Base-by-base conservation (phyloP, 2,329 filamentous ascomycete species). In the Aureobasidium sp. region DNA sequence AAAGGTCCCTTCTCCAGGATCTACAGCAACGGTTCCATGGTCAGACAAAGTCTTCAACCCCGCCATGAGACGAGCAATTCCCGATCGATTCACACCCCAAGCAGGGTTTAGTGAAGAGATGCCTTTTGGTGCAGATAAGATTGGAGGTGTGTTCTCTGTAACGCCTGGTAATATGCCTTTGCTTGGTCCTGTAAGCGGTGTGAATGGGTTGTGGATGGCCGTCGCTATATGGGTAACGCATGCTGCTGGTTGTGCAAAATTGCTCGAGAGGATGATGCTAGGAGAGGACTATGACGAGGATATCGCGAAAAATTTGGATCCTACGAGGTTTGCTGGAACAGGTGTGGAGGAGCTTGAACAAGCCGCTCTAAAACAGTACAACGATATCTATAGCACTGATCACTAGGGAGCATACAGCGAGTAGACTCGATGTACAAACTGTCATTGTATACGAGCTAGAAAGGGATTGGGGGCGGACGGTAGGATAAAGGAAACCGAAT, bases 201-300 rank as follows among this genome's bases (percentile, higher is more conserved):
- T 66, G 1, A 22, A 65, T 1, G 71, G 72, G 2, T 50, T 74
- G 24, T 73, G 69, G 61, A 62, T 74, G 19, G 70, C 69, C 6
- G 71, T 70, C 5, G 72, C 70, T 1, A 71, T 74, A 19, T 74
- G 72, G 73, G 68, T 74, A 37, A 73, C 72, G 0, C 70, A 72
- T 64, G 72, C 71, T 31, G 72, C 71, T 47, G 72, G 72, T 0
- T 66, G 67, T 6, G 72, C 70, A 17, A 70, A 67, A 33, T 62
- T 74, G 48, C 24, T 64, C 62, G 45, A 59, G 64, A 45, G 64
- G 15, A 45, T 68, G 62, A 24, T 63, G 15, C 11, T 22, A 31
- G 35, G 37, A 19, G 8, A 33, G 14, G 15, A 7, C 12, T 44
- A 31, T 11, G 52, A 56, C 31, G 15, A 31, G 22, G 37, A 31